Evolutionary conservation across 306 rosid genomes (phyloP).

Genomic region (Canavalia gladiata): DNA sequence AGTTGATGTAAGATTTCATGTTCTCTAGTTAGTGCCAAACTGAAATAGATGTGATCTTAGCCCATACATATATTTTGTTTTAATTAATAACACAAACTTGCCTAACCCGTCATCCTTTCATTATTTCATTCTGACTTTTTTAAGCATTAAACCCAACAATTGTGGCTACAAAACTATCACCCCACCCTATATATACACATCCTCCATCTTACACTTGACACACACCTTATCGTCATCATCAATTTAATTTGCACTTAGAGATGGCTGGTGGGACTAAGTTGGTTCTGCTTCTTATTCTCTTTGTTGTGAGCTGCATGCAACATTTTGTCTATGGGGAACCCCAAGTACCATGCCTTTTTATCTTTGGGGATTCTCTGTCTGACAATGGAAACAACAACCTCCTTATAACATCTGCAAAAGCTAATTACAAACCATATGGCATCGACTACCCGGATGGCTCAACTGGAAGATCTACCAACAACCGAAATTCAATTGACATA

Average conservation of each 20-base stretch:
- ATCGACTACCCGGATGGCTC: constrained; percentile 59
- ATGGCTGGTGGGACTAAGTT: background rate
- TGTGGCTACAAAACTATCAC: background rate
- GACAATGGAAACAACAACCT: constrained; percentile 71
- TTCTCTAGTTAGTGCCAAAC: too few species aligned
- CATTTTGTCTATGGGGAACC: constrained; percentile 26
- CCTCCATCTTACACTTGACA: background rate
- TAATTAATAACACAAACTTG: background rate
- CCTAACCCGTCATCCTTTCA: background rate
- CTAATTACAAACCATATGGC: constrained; percentile 65
- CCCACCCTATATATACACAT: background rate
- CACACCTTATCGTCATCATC: too few species aligned
- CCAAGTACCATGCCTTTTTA: constrained; percentile 54
- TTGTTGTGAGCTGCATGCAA: background rate
- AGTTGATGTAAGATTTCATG: background rate
- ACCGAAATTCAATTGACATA: constrained; percentile 14
- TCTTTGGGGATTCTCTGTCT: constrained; percentile 67
- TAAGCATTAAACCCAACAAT: too few species aligned
- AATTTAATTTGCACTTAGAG: too few species aligned
- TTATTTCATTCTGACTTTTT: too few species aligned
- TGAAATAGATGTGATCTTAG: background rate
- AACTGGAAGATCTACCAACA: constrained; percentile 70
- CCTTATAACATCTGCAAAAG: constrained; percentile 41
- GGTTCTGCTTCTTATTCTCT: constrained; percentile 24
- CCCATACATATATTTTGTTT: too few species aligned